Conservation (phyloP, 768 basidiomycete species). For the Dacryopinax primogenitus region DNA sequence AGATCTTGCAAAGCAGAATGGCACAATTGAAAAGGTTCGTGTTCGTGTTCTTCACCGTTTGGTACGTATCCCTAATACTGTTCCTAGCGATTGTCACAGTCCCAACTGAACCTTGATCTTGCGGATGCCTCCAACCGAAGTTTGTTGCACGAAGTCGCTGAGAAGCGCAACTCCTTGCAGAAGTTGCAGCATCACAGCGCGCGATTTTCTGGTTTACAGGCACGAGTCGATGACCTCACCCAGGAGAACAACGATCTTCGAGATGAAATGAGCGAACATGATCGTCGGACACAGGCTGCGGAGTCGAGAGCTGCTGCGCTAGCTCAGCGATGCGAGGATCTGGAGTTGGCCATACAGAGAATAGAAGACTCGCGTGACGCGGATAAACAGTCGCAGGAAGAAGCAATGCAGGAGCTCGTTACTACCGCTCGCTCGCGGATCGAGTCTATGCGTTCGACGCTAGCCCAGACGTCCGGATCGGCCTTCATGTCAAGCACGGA, state of each 20-base stretch:
- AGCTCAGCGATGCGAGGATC: background rate
- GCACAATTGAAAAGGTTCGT: slow-evolving; percentile 45
- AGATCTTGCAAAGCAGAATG: slow-evolving; percentile 43
- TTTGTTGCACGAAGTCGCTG: slow-evolving; percentile 59
- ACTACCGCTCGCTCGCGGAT: slow-evolving; percentile 14
- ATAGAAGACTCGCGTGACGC: slow-evolving; percentile 17
- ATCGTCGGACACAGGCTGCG: slow-evolving; percentile 50
- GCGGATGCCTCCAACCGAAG: slow-evolving; percentile 66
- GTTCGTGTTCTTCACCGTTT: background rate
- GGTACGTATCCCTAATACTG: background rate
- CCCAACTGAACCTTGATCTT: slow-evolving; percentile 68
- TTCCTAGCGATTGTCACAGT: slow-evolving; percentile 58
- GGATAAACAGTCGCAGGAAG: slow-evolving; percentile 18
- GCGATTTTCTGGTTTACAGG: slow-evolving; percentile 57
- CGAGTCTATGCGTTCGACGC: slow-evolving; percentile 20
- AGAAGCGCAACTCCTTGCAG: slow-evolving; percentile 46
- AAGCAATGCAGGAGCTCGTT: slow-evolving; percentile 16
- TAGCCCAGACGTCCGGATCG: slow-evolving; percentile 15
- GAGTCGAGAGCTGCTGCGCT: slow-evolving; percentile 53
- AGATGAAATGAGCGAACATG: slow-evolving; percentile 65
- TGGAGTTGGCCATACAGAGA: background rate
- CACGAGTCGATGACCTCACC: slow-evolving; percentile 46
- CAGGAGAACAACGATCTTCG: slow-evolving; percentile 64
- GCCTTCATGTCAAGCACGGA: slow-evolving; percentile 3
- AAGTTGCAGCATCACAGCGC: slow-evolving; percentile 37